A percentile compares a stretch with the other conserved stretches of the same genome.
These are phyloP conservation scores for Adenanthera pavonina DNA, from an alignment of 306 rosid genomes.

Conservation along the genomic window DNA sequence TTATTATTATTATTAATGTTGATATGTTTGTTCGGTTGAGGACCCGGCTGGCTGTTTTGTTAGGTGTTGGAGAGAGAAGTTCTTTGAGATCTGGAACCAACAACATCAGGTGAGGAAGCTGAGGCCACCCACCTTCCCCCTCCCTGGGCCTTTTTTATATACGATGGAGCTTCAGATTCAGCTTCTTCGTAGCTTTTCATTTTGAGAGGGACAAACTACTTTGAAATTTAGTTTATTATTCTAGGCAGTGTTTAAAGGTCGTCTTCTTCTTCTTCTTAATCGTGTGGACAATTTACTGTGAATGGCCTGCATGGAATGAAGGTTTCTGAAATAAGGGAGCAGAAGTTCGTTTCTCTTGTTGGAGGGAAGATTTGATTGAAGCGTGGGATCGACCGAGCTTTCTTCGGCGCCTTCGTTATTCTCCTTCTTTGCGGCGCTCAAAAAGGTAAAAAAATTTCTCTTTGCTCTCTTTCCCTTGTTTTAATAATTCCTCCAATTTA, in stretches of 20 bases:
- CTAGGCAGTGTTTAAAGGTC: background rate
- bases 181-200: background rate
- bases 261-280: background rate
- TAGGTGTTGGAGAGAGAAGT: slow-evolving; percentile 2
- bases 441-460: slow-evolving; percentile 37
- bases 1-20: background rate
- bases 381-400: background rate
- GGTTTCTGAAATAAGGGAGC: background rate
- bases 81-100: background rate
- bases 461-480: slow-evolving; percentile 24
- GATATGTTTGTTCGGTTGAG: background rate
- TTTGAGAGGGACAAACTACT: background rate
- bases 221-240: background rate
- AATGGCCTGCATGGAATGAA: slow-evolving; percentile 2
- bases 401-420: background rate
- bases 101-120: slow-evolving; percentile 1
- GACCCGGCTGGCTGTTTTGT: background rate
- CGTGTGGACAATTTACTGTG: background rate
- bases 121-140: background rate
- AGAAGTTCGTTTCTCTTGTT: background rate
- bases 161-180: background rate
- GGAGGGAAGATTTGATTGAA: slow-evolving; percentile 1
- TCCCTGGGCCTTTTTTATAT: too few species aligned
- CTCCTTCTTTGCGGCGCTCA: background rate
- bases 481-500: slow-evolving; percentile 29